A percentile compares a stretch with the other conserved stretches of the same genome.
Evolutionary conservation across 2,329 filamentous ascomycete genomes (phyloP).

Genomic region (Ascochyta pisi): DNA sequence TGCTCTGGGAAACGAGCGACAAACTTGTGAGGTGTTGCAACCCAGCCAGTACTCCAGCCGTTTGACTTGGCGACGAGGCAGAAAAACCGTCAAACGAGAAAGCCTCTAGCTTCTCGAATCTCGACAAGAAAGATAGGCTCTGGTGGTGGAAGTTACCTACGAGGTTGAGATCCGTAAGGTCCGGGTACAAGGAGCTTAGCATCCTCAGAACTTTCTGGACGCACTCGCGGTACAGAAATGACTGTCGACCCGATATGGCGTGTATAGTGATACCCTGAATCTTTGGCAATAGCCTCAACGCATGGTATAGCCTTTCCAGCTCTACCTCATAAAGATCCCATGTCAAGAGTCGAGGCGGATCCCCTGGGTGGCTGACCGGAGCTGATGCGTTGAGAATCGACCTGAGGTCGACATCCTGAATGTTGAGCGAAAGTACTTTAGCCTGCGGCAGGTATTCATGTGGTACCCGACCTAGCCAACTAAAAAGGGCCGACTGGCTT

Average conservation of each 20-base stretch:
- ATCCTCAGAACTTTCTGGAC: conserved; percentile 24
- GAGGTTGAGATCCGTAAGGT: conserved; percentile 27
- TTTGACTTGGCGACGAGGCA: conserved; percentile 23
- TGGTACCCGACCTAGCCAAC: conserved; percentile 32
- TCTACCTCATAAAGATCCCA: conserved; percentile 39
- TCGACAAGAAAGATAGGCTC: conserved; percentile 25
- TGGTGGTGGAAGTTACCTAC: conserved; percentile 38
- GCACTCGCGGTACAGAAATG: conserved; percentile 37
- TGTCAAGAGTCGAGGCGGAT: conserved; percentile 23
- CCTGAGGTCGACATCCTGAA: conserved; percentile 41
- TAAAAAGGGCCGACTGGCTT: conserved; percentile 27
- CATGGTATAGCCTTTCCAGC: conserved; percentile 20
- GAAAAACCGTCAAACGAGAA: conserved; percentile 41
- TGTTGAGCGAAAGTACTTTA: conserved; percentile 27
- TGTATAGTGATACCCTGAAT: conserved; percentile 31
- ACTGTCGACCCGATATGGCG: conserved; percentile 24
- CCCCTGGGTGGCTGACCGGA: conserved; percentile 1
- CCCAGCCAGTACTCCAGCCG: conserved; percentile 27
- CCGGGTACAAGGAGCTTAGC: conserved; percentile 24
- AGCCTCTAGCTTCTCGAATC: conserved; percentile 22
- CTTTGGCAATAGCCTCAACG: conserved; percentile 27
- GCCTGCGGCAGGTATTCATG: conserved; percentile 25
- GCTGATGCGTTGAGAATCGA: conserved; percentile 23
- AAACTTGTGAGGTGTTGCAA: conserved; percentile 28
- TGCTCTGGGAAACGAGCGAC: conserved; percentile 31